Conservation (phyloP, 148 eudicot genomes). For the Vaccinium corymbosum region DNA sequence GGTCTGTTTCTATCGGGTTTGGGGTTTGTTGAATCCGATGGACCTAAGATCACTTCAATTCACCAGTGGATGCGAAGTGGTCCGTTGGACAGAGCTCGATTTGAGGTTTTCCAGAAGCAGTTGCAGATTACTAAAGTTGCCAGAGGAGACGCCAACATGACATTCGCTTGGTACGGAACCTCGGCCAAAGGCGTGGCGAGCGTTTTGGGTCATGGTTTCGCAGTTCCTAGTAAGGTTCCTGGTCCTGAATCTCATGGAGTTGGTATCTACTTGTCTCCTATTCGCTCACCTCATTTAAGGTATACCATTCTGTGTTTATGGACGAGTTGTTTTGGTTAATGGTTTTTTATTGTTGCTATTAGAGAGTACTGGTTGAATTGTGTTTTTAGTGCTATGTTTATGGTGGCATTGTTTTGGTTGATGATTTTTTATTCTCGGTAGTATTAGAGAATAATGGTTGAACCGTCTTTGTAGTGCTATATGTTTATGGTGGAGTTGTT, state of each 20-base stretch:
- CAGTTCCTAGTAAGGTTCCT: conserved; percentile 22
- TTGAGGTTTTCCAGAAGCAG: conserved; percentile 39
- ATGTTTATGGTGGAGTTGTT: background rate
- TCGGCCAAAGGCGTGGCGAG: conserved; percentile 35
- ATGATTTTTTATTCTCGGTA: background rate
- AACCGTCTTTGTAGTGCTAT: background rate
- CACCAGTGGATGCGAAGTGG: conserved; percentile 34
- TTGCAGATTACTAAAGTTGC: conserved; percentile 33
- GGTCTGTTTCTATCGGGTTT: conserved; percentile 34
- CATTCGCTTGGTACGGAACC: conserved; percentile 55
- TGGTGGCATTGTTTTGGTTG: background rate
- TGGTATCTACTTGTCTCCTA: conserved; percentile 57
- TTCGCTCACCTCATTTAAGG: conserved; percentile 40
- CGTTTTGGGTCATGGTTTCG: conserved; percentile 47
- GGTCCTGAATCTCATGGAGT: conserved; percentile 36
- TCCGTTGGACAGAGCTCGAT: conserved; percentile 36
- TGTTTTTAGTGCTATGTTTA: background rate
- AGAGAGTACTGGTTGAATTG: too few relatives aligned
- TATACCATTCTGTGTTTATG: conserved; percentile 11
- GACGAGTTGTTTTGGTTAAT: background rate
- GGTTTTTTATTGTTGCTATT: background rate
- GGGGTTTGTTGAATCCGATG: conserved; percentile 23
- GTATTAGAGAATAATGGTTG: conserved; percentile 10
- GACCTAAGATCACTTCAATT: conserved; percentile 40
- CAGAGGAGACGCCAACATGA: conserved; percentile 40